Percentiles rank a stretch among this genome's conserved stretches.
Evolutionary conservation across 352 stramenopile genomes (phyloP).

Genomic region (Phytophthora boehmeriae): DNA sequence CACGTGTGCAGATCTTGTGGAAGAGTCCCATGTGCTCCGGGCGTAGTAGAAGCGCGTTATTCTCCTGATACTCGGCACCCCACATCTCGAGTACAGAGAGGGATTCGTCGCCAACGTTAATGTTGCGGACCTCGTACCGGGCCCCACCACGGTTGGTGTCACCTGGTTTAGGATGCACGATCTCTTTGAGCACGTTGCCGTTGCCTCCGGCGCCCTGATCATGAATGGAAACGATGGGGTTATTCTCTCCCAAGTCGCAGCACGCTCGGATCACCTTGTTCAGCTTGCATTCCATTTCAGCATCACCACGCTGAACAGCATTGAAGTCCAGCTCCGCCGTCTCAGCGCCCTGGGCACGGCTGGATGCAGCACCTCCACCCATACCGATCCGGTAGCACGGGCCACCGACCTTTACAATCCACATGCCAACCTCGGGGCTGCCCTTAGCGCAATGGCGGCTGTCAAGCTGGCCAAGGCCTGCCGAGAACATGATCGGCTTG

Average conservation of each 20-base stretch:
- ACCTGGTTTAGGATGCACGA: slow-evolving; percentile 87
- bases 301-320: slow-evolving; percentile 97
- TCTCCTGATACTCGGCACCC: slow-evolving; percentile 99
- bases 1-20: slow-evolving; percentile 91
- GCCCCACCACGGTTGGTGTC: slow-evolving; percentile 79
- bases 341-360: slow-evolving; percentile 89
- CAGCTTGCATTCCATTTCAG: slow-evolving; percentile 99
- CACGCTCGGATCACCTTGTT: slow-evolving; percentile 98
- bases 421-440: slow-evolving; percentile 92
- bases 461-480: slow-evolving; percentile 95
- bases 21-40: slow-evolving; percentile 90
- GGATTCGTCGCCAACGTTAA: slow-evolving; percentile 95
- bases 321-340: slow-evolving; percentile 97
- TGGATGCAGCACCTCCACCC: slow-evolving; percentile 95
- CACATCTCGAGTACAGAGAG: slow-evolving; percentile 98
- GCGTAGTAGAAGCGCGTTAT: slow-evolving; percentile 95
- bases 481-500: slow-evolving; percentile 99
- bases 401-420: slow-evolving; percentile 97
- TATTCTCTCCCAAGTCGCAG: slow-evolving; percentile 94
- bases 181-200: slow-evolving; percentile 99
- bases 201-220: slow-evolving; percentile 99
- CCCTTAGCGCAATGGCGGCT: slow-evolving; percentile 92
- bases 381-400: slow-evolving; percentile 98
- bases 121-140: slow-evolving; percentile 94
- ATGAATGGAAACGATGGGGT: slow-evolving; percentile 98